Percentiles rank a stretch among this genome's conserved stretches.
These are phyloP conservation scores for Musa beccarii DNA, from an alignment of 176 grass and related monocot genomes.

Conservation along the genomic window DNA sequence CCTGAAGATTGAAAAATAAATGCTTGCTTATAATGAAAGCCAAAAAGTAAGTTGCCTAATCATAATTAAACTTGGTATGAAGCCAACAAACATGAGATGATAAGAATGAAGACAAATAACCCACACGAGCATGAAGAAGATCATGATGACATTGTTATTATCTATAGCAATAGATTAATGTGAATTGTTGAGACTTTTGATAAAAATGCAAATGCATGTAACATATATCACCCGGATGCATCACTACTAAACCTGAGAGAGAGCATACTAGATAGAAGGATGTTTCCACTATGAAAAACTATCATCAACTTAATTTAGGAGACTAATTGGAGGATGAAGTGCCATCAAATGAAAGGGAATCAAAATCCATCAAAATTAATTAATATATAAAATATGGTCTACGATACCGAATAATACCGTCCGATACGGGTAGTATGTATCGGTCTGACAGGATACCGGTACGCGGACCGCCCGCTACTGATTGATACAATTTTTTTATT, in stretches of 20 bases:
- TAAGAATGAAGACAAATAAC: slow-evolving; percentile 84
- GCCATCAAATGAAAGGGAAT: slow-evolving; percentile 23
- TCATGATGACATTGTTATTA: slow-evolving; percentile 77
- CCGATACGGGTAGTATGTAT: too few species aligned
- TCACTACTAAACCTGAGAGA: slow-evolving; percentile 56
- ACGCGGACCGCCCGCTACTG: too few species aligned
- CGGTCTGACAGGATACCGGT: too few species aligned
- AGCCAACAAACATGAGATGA: slow-evolving; percentile 14
- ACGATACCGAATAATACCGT: too few species aligned
- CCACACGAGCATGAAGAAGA: slow-evolving; percentile 76
- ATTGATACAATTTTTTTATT: too few species aligned
- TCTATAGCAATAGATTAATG: slow-evolving; percentile 44
- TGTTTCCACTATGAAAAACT: slow-evolving; percentile 75
- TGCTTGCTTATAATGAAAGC: too few species aligned
- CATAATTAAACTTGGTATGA: too few species aligned
- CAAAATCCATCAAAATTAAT: slow-evolving; percentile 5
- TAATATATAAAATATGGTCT: background rate
- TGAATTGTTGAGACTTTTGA: background rate
- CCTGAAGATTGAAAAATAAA: too few species aligned
- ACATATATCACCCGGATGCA: background rate
- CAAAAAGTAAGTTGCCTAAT: too few species aligned
- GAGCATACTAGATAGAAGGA: slow-evolving; percentile 57
- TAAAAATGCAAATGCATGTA: background rate
- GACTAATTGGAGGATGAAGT: slow-evolving; percentile 62
- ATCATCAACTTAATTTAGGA: slow-evolving; percentile 64